phyloP scores from a whole-genome alignment of 306 rosid genomes.

The Sindora glabra region DNA sequence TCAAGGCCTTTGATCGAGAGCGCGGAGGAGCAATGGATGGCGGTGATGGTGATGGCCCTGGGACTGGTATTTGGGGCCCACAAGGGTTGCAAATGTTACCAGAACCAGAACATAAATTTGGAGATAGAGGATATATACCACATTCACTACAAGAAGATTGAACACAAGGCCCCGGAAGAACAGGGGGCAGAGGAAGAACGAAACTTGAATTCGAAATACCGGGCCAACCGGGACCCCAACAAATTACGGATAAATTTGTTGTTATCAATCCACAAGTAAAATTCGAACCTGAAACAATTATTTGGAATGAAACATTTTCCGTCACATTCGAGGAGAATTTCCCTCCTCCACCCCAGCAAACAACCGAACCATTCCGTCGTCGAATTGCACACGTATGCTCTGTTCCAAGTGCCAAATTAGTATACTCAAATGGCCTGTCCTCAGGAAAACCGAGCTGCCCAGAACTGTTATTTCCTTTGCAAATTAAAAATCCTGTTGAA shows the following conservation, averaged over 20 bases:
- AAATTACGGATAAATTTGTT: conserved; percentile 37
- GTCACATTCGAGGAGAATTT: conserved; percentile 20
- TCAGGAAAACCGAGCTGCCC: conserved; percentile 53
- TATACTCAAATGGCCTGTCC: conserved; percentile 25
- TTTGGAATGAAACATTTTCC: conserved; percentile 34
- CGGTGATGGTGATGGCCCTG: neutral
- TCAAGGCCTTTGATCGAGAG: conserved; percentile 41
- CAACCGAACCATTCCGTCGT: conserved; percentile 33
- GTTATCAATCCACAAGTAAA: conserved; percentile 68
- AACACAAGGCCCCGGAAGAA: conserved; percentile 92
- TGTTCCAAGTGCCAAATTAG: conserved; percentile 52
- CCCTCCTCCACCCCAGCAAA: conserved; percentile 74
- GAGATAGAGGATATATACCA: conserved; percentile 40
- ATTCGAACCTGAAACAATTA: conserved; percentile 59
- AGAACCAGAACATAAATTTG: conserved; percentile 39
- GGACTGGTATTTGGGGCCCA: neutral
- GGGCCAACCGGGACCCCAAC: conserved; percentile 90
- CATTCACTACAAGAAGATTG: conserved; percentile 48
- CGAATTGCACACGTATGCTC: conserved; percentile 64
- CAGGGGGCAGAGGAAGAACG: conserved; percentile 28
- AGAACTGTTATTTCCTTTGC: conserved; percentile 44
- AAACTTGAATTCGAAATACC: conserved; percentile 13
- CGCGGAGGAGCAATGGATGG: neutral
- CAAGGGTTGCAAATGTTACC: conserved; percentile 55
- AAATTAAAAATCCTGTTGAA: conserved; percentile 44